These are phyloP conservation scores for Glaciozyma martinii DNA, from an alignment of 768 basidiomycete species.

Conservation along the genomic window DNA sequence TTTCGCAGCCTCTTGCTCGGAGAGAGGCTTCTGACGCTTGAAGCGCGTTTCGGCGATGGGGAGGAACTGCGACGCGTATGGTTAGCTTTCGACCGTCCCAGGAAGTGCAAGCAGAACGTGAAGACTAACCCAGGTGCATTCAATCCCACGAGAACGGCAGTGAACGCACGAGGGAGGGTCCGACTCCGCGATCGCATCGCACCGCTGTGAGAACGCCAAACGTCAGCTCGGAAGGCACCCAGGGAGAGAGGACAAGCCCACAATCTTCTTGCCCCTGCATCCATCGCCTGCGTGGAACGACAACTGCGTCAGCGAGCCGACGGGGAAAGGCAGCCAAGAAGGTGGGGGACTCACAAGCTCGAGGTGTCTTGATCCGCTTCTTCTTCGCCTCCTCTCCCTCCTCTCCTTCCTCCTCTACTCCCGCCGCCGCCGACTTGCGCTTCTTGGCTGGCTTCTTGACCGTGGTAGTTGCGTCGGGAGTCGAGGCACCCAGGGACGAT, in stretches of 20 bases:
- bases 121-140: conserved; percentile 63
- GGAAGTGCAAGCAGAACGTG: not conserved
- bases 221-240: conserved; percentile 18
- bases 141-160: conserved; percentile 61
- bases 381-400: conserved; percentile 48
- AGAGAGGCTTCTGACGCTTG: conserved; percentile 73
- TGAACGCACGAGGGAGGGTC: conserved; percentile 82
- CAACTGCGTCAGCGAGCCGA: not conserved
- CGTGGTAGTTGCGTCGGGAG: too few relatives aligned
- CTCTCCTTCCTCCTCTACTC: not conserved
- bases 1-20: too few relatives aligned
- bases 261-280: conserved; percentile 61
- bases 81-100: not conserved
- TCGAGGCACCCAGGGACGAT: not conserved
- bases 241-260: conserved; percentile 5
- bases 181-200: conserved; percentile 71
- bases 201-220: conserved; percentile 43
- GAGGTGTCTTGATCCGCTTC: conserved; percentile 85
- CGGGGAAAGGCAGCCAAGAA: not conserved
- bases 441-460: conserved; percentile 1
- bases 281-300: not conserved
- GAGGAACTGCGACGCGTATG: conserved; percentile 50
- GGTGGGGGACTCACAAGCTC: conserved; percentile 86
- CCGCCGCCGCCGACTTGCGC: conserved; percentile 2
- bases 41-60: conserved; percentile 98